Conservation (phyloP, 352 stramenopile genomes). For the Aphanomyces stellatus region DNA sequence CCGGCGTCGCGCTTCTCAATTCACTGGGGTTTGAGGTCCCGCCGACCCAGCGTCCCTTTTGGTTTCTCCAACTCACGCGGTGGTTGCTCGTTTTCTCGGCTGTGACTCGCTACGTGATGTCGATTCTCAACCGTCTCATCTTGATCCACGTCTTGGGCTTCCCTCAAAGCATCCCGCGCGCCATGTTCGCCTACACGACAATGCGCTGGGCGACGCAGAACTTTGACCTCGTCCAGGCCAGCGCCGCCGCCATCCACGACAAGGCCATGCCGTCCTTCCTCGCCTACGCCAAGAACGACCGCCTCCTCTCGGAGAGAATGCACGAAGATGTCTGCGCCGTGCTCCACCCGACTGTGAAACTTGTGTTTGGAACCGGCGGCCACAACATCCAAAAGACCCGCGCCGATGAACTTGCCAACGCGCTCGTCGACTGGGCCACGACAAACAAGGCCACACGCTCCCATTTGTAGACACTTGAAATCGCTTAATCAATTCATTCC, state of each 20-base stretch:
- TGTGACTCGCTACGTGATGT: neutral
- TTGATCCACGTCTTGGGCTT: neutral
- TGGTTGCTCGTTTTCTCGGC: neutral
- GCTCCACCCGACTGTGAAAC: neutral
- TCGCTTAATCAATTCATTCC: no score
- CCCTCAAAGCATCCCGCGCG: neutral
- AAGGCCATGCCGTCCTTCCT: neutral
- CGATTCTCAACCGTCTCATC: neutral
- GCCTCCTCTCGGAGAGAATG: neutral
- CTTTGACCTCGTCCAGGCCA: neutral
- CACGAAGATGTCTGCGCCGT: neutral
- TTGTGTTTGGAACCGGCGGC: neutral
- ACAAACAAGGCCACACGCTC: no score
- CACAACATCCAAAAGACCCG: slow-evolving; percentile 5
- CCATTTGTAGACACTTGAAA: no score
- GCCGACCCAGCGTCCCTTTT: slow-evolving; percentile 30
- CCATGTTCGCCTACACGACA: neutral
- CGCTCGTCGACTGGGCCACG: neutral
- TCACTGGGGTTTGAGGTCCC: slow-evolving; percentile 28
- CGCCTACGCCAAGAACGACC: neutral
- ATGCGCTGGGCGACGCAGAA: neutral
- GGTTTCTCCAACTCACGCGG: neutral
- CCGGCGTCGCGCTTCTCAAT: slow-evolving; percentile 40
- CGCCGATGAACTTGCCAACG: neutral
- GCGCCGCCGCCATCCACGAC: neutral